Evolutionary conservation across 495 filamentous ascomycete genomes (phyloP), one percentile per base, ranked within the genome.

Genomic region (Lophiotrema nucula): DNA sequence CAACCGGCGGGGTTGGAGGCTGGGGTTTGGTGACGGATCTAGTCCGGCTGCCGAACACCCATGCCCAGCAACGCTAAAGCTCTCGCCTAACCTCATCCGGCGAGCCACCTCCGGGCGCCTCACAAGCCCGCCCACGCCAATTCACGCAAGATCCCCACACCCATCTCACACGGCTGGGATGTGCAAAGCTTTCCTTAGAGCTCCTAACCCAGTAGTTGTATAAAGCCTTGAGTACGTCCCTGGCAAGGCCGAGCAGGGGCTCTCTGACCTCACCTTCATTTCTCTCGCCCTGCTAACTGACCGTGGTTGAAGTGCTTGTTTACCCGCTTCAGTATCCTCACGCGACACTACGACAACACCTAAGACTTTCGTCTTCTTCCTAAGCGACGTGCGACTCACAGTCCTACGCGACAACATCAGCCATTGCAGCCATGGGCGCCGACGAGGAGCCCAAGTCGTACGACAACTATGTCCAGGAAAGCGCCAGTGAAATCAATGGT

Each of bases 401-500:
- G 8, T 35, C 31, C 31, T 15, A 8, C 15, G 31, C 31, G 31
- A 39, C 47, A 51, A 51, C n/a, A 13, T 19, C 27, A 16, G 23
- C 46, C 10, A 6, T 4, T 48, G 46, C 46, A 48, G 33, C 46
- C 19, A 59, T 59, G 56, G 47, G 52, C 15, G 13, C 23, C 19
- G 13, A 4, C 47, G 13, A 59, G 22, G 50, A 54, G 42, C 12
- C 42, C 19, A 60, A 60, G 49, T 38, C 53, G 43, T 60, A 53
- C 50, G 50, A 44, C 21, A 31, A 18, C 10, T 53, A 27, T 33
- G 26, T 49, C 28, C 18, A 53, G 4, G 49, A 47, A 18, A 39
- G 46, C 56, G 27, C 24, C 33, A 33, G 44, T 15, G 58, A 56
- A 13, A 13, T 56, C 49, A 25, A 37, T 21, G 63, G 56, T 13